A percentile compares a stretch with the other conserved stretches of the same genome.
These are phyloP conservation scores for Pseudomicrostroma phylloplanum DNA, from an alignment of 1,284 basidiomycete genomes.

Conservation along the genomic window DNA sequence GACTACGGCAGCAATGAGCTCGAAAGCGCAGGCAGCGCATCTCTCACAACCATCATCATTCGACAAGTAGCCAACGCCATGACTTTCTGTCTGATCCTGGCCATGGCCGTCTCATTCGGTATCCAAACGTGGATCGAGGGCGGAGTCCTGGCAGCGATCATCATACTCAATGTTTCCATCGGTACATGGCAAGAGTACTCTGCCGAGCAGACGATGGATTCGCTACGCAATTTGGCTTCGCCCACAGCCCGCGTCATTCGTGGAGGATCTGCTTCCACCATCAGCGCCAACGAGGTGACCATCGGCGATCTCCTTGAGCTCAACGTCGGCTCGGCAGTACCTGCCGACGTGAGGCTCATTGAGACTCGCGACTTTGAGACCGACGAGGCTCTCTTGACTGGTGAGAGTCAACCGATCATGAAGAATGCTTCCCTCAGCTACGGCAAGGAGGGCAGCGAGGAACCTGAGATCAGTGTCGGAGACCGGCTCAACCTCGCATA, in stretches of 20 bases:
- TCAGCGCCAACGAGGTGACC: conserved; percentile 61
- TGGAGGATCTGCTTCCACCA: conserved; percentile 55
- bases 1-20: conserved; percentile 45
- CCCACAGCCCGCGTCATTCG: conserved; percentile 63
- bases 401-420: conserved; percentile 62
- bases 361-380: conserved; percentile 51
- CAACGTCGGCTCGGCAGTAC: conserved; percentile 42
- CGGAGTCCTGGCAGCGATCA: conserved; percentile 62
- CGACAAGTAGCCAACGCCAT: conserved; percentile 49
- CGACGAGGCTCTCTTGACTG: conserved; percentile 66
- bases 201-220: conserved; percentile 61
- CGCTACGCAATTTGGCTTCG: conserved; percentile 59
- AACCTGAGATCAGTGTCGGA: conserved; percentile 53
- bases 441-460: conserved; percentile 35
- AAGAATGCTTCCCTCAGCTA: conserved; percentile 54
- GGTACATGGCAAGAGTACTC: conserved; percentile 59
- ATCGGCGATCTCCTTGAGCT: conserved; percentile 54
- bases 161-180: conserved; percentile 55
- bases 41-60: conserved; percentile 33
- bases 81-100: conserved; percentile 55
- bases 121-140: conserved; percentile 60
- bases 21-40: conserved; percentile 40
- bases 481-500: conserved; percentile 61
- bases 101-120: conserved; percentile 62
- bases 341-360: conserved; percentile 45